These are phyloP conservation scores for Debaryomyces nepalensis DNA, from an alignment of 1,139 yeast species.

Conservation along the genomic window DNA sequence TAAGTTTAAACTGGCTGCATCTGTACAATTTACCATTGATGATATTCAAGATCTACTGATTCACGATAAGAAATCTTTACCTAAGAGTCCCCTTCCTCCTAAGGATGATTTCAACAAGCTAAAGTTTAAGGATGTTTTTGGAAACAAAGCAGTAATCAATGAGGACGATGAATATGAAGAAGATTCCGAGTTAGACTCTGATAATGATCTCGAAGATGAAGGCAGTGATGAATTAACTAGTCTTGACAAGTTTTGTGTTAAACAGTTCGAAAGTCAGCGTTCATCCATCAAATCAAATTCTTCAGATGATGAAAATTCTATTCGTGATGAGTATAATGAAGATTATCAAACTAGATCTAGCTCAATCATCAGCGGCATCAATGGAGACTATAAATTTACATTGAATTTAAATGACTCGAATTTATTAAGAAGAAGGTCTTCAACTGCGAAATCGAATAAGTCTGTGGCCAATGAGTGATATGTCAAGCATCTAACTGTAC, in stretches of 20 bases:
- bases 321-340: conserved; percentile 26
- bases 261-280: conserved; percentile 9
- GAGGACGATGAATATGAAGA: conserved; percentile 20
- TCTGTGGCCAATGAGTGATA: conserved; percentile 3
- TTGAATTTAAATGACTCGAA: conserved; percentile 49
- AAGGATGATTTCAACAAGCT: conserved; percentile 19
- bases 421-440: conserved; percentile 40
- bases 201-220: conserved; percentile 25
- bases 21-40: conserved; percentile 25
- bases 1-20: conserved; percentile 7
- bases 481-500: not conserved
- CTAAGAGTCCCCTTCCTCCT: conserved; percentile 39
- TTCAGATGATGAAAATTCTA: conserved; percentile 23
- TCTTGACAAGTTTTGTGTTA: conserved; percentile 10
- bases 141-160: conserved; percentile 22
- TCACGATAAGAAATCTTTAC: conserved; percentile 17
- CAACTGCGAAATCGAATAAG: conserved; percentile 17
- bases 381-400: conserved; percentile 48
- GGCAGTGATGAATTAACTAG: conserved; percentile 24
- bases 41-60: conserved; percentile 4
- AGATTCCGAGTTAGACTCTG: conserved; percentile 25
- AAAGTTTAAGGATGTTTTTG: conserved; percentile 41
- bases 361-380: conserved; percentile 46
- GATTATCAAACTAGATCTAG: conserved; percentile 48
- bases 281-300: conserved; percentile 14